Evolutionary conservation across 345 rosid genomes (phyloP).

Genomic region (Melaleuca quinquenervia): DNA sequence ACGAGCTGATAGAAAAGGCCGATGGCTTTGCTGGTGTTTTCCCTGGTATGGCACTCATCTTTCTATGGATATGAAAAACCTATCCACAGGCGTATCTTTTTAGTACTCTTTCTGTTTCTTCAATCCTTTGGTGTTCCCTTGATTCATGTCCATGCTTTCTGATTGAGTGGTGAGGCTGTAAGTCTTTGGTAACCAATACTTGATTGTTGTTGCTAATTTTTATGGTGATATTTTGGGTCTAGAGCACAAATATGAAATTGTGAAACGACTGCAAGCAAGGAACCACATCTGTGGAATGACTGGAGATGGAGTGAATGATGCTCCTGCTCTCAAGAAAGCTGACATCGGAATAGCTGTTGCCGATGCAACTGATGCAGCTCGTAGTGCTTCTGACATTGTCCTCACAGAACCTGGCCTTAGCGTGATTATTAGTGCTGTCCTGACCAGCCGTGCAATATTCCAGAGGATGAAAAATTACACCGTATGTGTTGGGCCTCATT

Average conservation of each 20-base stretch:
- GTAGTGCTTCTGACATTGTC: slow-evolving; percentile 96
- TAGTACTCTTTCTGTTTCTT: not conserved
- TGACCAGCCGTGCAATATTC: slow-evolving; percentile 94
- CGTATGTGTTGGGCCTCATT: slow-evolving; percentile 20
- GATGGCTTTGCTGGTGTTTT: slow-evolving; percentile 99
- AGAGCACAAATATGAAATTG: slow-evolving; percentile 99
- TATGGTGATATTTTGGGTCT: not conserved
- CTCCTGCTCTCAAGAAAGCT: slow-evolving; percentile 98
- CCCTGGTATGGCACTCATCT: slow-evolving; percentile 53
- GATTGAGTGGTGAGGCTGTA: not conserved
- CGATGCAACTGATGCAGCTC: slow-evolving; percentile 99
- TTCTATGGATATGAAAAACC: not conserved
- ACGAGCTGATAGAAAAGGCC: slow-evolving; percentile 95
- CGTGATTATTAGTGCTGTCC: slow-evolving; percentile 95
- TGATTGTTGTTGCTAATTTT: not conserved
- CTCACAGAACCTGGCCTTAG: slow-evolving; percentile 97
- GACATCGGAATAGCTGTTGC: slow-evolving; percentile 99
- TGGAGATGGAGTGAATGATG: slow-evolving; percentile 99
- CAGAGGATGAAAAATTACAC: slow-evolving; percentile 99
- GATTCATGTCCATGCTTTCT: not conserved
- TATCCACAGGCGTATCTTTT: not conserved
- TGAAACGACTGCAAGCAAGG: slow-evolving; percentile 89
- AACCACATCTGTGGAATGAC: slow-evolving; percentile 99
- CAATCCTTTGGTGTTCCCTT: not conserved
- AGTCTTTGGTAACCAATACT: not conserved